These are phyloP conservation scores for Sphagnurus paluster DNA, from an alignment of 1,284 basidiomycete species.

Conservation along the genomic window DNA sequence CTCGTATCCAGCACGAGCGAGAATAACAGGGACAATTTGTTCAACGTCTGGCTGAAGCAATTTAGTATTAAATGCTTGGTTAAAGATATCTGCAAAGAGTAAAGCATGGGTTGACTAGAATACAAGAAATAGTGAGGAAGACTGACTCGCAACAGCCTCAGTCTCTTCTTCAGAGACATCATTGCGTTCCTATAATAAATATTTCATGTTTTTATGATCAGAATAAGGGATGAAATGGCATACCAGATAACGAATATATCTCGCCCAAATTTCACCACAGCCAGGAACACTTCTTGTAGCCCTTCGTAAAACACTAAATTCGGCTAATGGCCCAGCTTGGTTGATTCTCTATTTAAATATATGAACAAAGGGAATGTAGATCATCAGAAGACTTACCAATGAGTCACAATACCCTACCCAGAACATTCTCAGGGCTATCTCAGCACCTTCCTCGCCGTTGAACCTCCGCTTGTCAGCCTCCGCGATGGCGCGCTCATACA, in stretches of 20 bases:
- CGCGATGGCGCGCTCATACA: conserved; percentile 80
- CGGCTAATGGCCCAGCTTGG: conserved; percentile 39
- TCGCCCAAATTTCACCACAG: conserved; percentile 71
- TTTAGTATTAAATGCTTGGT: conserved; percentile 53
- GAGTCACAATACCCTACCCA: conserved; percentile 68
- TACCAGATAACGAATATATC: conserved; percentile 70
- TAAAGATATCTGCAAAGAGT: conserved; percentile 57
- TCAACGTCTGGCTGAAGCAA: conserved; percentile 61
- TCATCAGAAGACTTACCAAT: conserved; percentile 32
- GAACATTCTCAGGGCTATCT: conserved; percentile 58
- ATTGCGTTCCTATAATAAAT: conserved; percentile 36
- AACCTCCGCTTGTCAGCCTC: conserved; percentile 64
- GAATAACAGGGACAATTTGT: conserved; percentile 63
- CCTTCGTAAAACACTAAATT: conserved; percentile 46
- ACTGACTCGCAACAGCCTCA: conserved; percentile 39
- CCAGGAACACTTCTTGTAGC: conserved; percentile 68
- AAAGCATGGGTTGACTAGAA: conserved; percentile 5
- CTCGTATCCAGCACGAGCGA: conserved; percentile 69
- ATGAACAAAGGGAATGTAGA: conserved; percentile 4
- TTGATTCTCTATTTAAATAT: conserved; percentile 44
- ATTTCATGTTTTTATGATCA: conserved; percentile 2
- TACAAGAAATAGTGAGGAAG: conserved; percentile 2
- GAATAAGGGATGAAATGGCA: conserved; percentile 15
- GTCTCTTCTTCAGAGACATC: conserved; percentile 25
- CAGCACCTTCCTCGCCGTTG: conserved; percentile 50